These are phyloP conservation scores for Cryphonectria naterciae DNA, from an alignment of 2,329 filamentous ascomycete species.

Conservation along the genomic window DNA sequence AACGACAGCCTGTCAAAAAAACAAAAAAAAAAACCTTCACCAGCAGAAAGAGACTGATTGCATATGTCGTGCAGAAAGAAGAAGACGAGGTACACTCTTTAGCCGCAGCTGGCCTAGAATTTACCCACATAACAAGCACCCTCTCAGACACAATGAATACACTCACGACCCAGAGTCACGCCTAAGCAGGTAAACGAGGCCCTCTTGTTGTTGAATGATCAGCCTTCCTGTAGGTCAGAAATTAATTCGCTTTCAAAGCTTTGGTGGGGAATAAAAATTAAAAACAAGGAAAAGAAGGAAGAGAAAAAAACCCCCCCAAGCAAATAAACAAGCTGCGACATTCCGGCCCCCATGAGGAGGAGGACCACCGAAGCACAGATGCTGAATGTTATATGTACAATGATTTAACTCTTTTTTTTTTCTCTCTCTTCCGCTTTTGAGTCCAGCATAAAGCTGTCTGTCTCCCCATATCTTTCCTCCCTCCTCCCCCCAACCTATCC, in stretches of 20 bases:
- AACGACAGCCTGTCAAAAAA: neutral
- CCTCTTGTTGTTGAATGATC: conserved; percentile 9
- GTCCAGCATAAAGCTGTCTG: conserved; percentile 4
- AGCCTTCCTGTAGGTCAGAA: conserved; percentile 22
- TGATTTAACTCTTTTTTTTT: neutral
- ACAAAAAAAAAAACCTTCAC: too few species aligned
- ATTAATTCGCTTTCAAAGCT: conserved; percentile 28
- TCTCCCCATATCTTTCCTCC: neutral
- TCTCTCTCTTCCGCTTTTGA: neutral
- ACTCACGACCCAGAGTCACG: neutral
- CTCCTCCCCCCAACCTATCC: neutral
- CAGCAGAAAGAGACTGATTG: neutral
- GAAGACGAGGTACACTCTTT: neutral
- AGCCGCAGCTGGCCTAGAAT: neutral
- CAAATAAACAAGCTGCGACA: conserved; percentile 1
- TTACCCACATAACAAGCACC: neutral
- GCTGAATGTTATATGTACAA: conserved; percentile 27
- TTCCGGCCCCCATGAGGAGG: neutral
- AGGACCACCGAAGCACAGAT: conserved; percentile 14
- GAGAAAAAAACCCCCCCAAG: neutral
- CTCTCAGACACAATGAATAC: neutral
- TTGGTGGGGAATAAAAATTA: neutral
- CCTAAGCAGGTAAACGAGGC: too few species aligned
- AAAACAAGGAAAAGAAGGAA: too few species aligned
- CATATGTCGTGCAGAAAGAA: neutral